Conservation (phyloP, 1,139 yeast genomes). For the Saccharomyces hybrid region DNA sequence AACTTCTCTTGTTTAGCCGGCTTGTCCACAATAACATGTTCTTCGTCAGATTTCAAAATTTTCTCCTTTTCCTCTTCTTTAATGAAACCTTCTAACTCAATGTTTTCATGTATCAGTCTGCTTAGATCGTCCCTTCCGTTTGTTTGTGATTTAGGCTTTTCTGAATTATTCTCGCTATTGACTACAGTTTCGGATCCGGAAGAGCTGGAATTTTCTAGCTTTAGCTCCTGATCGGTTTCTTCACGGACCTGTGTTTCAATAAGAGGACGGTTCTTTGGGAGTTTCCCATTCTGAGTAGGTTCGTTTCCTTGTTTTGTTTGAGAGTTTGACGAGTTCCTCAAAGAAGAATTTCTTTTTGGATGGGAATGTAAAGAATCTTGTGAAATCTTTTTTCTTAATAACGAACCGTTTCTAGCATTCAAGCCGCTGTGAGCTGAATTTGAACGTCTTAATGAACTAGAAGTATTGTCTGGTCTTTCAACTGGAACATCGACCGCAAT, state of each 20-base stretch:
- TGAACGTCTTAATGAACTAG: neutral
- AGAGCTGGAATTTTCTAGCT: neutral
- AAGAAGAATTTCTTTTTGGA: constrained; percentile 5
- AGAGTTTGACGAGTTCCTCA: constrained; percentile 6
- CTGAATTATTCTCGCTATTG: neutral
- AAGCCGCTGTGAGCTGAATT: neutral
- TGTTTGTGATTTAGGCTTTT: neutral
- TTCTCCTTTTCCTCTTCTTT: constrained; percentile 3
- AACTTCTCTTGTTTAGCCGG: no score
- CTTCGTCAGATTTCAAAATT: constrained; percentile 1
- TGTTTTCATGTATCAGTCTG: constrained; percentile 8
- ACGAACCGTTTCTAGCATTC: neutral
- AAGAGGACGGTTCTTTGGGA: constrained; percentile 6
- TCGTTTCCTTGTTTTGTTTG: neutral
- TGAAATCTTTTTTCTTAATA: constrained; percentile 2
- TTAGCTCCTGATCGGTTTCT: constrained; percentile 18
- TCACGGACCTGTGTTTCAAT: constrained; percentile 17
- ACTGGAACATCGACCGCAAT: constrained; percentile 42
- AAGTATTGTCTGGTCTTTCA: constrained; percentile 11
- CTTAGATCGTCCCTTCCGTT: constrained; percentile 6
- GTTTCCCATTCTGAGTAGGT: neutral
- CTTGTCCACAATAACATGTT: neutral
- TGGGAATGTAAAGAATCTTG: constrained; percentile 7
- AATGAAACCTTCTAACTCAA: constrained; percentile 6
- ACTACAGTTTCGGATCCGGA: neutral